Evolutionary conservation across 129 eudicot genomes (phyloP).

Genomic region (Artemisia tridentata): DNA sequence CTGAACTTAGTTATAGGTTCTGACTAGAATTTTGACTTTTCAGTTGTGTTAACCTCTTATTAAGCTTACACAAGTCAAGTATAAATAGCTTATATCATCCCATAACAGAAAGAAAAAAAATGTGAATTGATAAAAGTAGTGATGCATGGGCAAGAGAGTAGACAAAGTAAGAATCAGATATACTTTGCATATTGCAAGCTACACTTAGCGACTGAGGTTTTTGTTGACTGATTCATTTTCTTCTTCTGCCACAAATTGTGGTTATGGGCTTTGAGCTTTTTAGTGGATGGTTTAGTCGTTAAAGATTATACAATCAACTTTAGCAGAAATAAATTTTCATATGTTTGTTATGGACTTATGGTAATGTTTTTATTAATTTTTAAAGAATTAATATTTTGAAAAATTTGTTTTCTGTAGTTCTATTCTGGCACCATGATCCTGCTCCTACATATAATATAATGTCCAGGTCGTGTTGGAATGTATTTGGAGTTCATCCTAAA

Average conservation of each 20-base stretch:
- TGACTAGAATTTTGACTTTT: neutral
- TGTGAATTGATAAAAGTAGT: neutral
- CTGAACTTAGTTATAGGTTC: neutral
- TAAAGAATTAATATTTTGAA: neutral
- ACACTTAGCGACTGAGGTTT: neutral
- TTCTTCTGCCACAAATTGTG: neutral
- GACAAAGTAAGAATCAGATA: slow-evolving; percentile 7
- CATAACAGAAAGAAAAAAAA: neutral
- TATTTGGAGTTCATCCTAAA: neutral
- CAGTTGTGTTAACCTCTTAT: neutral
- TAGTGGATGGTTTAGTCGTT: neutral
- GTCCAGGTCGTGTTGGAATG: neutral
- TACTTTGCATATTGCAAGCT: neutral
- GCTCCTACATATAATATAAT: slow-evolving; percentile 4
- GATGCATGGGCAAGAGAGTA: neutral
- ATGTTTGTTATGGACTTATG: neutral
- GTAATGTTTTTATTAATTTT: neutral
- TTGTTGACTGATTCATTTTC: neutral
- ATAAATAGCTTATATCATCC: neutral
- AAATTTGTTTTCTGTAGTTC: neutral
- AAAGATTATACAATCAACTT: neutral
- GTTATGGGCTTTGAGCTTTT: neutral
- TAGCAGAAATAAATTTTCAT: slow-evolving; percentile 7
- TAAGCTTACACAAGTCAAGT: neutral
- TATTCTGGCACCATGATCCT: neutral